Conservation (phyloP, 2,329 filamentous ascomycete genomes). For the Chaetomium globosum region DNA sequence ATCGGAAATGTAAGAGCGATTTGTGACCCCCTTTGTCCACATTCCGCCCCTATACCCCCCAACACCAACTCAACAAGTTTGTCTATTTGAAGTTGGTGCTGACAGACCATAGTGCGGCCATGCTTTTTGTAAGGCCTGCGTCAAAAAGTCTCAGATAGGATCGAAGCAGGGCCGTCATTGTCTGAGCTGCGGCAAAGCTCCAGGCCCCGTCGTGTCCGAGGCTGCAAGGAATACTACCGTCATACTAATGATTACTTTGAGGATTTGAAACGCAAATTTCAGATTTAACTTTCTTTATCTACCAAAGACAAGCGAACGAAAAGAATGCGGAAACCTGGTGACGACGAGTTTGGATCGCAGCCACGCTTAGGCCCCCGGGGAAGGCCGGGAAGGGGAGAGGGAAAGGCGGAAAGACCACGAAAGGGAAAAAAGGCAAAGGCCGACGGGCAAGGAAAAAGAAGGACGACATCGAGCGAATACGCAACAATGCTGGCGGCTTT, state of each 20-base stretch:
- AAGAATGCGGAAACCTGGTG: slow-evolving; percentile 17
- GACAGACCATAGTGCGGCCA: slow-evolving; percentile 21
- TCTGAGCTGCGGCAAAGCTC: slow-evolving; percentile 1
- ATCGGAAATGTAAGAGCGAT: slow-evolving; percentile 14
- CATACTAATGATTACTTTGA: not conserved
- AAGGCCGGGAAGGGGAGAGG: not conserved
- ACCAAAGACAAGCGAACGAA: not conserved
- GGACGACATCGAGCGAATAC: not conserved
- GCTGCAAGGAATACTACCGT: not conserved
- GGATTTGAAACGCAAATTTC: not conserved
- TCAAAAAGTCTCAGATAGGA: not conserved
- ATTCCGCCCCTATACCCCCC: too few relatives aligned
- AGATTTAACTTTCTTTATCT: not conserved
- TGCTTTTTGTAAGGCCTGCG: slow-evolving; percentile 20
- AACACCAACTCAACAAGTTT: not conserved
- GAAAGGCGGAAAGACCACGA: not conserved
- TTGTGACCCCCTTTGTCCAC: not conserved
- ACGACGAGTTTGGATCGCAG: slow-evolving; percentile 27
- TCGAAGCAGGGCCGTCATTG: not conserved
- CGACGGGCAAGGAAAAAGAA: not conserved
- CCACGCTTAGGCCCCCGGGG: not conserved
- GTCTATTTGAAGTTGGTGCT: not conserved
- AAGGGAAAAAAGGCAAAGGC: not conserved
- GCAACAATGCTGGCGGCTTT: slow-evolving; percentile 11
- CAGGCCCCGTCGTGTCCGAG: not conserved